Conservation (phyloP, 2,329 filamentous ascomycete genomes). For the Ophiostoma australiae region DNA sequence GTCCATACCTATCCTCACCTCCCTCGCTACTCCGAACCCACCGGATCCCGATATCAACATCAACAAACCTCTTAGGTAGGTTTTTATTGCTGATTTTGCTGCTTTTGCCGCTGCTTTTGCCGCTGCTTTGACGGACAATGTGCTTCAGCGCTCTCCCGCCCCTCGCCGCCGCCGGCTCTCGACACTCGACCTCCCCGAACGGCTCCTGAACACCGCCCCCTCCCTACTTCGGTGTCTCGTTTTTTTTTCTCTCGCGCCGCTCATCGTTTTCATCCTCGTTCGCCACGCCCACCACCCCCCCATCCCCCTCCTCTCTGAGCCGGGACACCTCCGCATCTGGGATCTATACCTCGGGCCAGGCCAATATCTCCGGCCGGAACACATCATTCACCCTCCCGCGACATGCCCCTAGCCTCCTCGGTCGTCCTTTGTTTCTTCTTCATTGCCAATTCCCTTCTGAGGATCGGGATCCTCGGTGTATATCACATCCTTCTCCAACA, state of each 20-base stretch:
- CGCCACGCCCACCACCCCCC: neutral
- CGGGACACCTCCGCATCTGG: neutral
- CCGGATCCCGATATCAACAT: conserved; percentile 16
- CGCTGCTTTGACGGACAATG: neutral
- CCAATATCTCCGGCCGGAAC: neutral
- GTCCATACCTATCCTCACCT: conserved; percentile 17
- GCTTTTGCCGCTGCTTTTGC: too few species aligned
- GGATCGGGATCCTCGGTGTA: neutral
- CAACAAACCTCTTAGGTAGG: conserved; percentile 16
- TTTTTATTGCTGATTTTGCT: neutral
- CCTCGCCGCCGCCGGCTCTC: neutral
- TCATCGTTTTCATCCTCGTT: neutral
- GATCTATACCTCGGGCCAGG: neutral
- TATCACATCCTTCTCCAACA: neutral
- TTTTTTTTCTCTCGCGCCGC: neutral
- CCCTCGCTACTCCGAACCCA: conserved; percentile 21
- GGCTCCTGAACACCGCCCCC: neutral
- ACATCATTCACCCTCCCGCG: neutral
- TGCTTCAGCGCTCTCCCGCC: neutral
- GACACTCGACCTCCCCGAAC: conserved; percentile 7
- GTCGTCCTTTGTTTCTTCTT: neutral
- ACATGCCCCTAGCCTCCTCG: neutral
- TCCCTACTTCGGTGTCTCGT: neutral
- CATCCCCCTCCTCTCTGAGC: neutral
- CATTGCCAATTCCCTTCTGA: neutral